Evolutionary conservation across 2,329 filamentous ascomycete species (phyloP).

Genomic region (Fusarium sp.): DNA sequence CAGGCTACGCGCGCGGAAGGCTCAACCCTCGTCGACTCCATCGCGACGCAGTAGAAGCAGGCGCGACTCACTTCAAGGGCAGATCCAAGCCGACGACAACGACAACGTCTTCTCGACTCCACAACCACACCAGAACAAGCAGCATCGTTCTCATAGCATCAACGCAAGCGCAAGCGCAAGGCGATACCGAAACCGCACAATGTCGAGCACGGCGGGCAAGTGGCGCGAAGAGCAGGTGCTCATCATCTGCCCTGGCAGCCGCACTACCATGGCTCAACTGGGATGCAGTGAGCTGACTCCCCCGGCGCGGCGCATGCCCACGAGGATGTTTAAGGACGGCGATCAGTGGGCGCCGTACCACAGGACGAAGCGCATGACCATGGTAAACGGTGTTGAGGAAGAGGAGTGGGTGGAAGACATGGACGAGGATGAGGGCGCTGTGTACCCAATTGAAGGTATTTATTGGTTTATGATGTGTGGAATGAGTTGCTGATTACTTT

Average conservation of each 20-base stretch:
- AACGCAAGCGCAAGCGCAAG: conserved; percentile 9
- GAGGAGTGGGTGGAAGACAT: conserved; percentile 88
- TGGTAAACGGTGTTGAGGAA: conserved; percentile 57
- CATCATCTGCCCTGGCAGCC: conserved; percentile 82
- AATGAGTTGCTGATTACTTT: conserved; percentile 30
- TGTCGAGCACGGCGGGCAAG: conserved; percentile 65
- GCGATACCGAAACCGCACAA: conserved; percentile 45
- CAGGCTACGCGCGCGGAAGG: conserved; percentile 40
- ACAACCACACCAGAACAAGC: neutral
- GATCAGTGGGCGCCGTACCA: conserved; percentile 79
- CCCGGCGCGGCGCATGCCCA: conserved; percentile 83
- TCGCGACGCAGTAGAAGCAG: conserved; percentile 29
- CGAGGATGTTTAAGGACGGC: conserved; percentile 92
- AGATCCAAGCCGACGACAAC: conserved; percentile 4
- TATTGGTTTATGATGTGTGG: neutral
- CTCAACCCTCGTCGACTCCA: conserved; percentile 34
- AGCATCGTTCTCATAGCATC: conserved; percentile 4
- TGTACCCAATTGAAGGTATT: conserved; percentile 79
- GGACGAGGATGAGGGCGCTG: conserved; percentile 84
- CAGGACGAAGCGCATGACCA: conserved; percentile 71
- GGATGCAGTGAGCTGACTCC: conserved; percentile 91
- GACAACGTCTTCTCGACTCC: conserved; percentile 20
- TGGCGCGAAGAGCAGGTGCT: conserved; percentile 71
- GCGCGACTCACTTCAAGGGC: conserved; percentile 7
- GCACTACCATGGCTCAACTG: conserved; percentile 88